Evolutionary conservation across 1,284 basidiomycete genomes (phyloP), one percentile per base, ranked within the genome.

Genomic region (Fomitopsis betulina): DNA sequence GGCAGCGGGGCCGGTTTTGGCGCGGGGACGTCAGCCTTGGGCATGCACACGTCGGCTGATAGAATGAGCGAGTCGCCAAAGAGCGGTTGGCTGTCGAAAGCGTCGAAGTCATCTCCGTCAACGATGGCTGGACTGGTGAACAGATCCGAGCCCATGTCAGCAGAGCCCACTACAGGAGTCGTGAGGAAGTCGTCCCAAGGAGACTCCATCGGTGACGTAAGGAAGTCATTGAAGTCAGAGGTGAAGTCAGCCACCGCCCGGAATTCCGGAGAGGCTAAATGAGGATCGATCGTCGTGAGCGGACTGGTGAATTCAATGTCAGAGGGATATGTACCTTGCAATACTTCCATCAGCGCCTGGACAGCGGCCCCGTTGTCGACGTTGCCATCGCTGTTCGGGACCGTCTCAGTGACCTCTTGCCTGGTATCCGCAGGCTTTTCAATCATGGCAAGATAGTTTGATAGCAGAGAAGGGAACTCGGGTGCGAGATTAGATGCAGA

Each of bases 161-260:
- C 64, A 21, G 74, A 73, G 5, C 64, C 71, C 45, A 73, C 43
- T 9, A 68, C 73, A 2, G 86, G 87, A 0, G 87, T 87, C 5
- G 73, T 78, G 60, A 88, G 79, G 67, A 83, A 78, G 37, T 86
- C 82, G 12, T 79, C 77, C 57, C 75, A 74, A 3, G 85, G 84
- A n/a, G 80, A 79, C 10, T 79, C 71, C 54, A 80, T 69, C 1
- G 80, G 79, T 32, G 79, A 81, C 8, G 79, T 81, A 10, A 81
- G 65, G 62, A 68, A 81, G 57, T 74, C 73, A 61, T 58, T 65
- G 66, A 69, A 69, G 54, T 67, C 65, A 42, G 59, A 72, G 61
- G 57, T 65, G 66, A 69, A 69, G 54, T 67, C 65, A 42, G 59
- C 55, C 53, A 68, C 62, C 62, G 61, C 66, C 40, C 66, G 68